Base-by-base conservation (phyloP, 495 filamentous ascomycete species). In the Cercophora scortea region DNA sequence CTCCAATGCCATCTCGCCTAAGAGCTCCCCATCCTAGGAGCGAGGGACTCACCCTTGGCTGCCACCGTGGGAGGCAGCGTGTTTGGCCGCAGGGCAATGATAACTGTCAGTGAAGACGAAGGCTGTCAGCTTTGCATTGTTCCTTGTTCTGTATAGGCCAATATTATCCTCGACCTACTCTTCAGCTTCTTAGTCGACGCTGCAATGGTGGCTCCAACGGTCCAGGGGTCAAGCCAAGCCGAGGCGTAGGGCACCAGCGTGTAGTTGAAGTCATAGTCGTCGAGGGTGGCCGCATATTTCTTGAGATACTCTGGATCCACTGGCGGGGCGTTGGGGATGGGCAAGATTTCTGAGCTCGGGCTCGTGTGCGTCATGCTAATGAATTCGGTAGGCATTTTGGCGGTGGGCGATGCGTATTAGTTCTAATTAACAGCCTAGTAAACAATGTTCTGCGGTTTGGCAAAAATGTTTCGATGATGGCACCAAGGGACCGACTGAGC, bases 21-120 rank as follows among this genome's bases (percentile, higher is more conserved):
- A n/a, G n/a, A n/a, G 25, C 25, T 25, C 5, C 2, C 25, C 25
- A 25, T n/a, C n/a, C n/a, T n/a, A n/a, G n/a, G 25, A 25, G 25
- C 2, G 25, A 25, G 25, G 5, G 5, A 25, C 25, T 25, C 25
- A 25, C 25, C 70, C 55, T 79, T 80, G 45, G 77, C 77, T 2
- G 77, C 77, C 6, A 80, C 76, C 11, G 77, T 80, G 19, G 77
- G 77, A 47, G 77, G 78, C 2, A 79, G 55, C 0, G 77, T 80
- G 59, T 80, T 80, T 12, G 77, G 77, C 0, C 76, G 72, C n/a
- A 80, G 69, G 0, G 77, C 77, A 49, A 80, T 78, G 60, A 80
- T 80, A 34, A 80, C 25, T 25, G 25, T 5, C 2, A 25, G 25
- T 25, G 25, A 25, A 25, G 25, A 25, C 25, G 25, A 25, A 25